Base-by-base conservation (phyloP, 176 grass and related monocot genomes). In the Oryza rufipogon region DNA sequence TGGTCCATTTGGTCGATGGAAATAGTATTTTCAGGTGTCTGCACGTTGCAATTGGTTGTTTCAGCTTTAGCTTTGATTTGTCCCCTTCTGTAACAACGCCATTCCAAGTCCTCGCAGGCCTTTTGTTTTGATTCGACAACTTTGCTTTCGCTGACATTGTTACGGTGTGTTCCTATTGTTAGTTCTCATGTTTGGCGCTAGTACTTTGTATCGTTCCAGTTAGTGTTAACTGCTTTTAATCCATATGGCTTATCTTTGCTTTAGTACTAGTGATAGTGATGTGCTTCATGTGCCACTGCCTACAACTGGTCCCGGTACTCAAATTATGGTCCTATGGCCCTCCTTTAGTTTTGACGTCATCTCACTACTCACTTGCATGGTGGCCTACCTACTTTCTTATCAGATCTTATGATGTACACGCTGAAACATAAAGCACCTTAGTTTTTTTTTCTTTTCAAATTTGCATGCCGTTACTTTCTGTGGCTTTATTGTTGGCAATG, bases 341-440 rank as follows among this genome's bases (percentile, higher is more conserved):
- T 77, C 44, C 72, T 54, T 67, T 48, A 71, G 66, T 74, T 75
- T 80, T 42, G 42, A 61, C 39, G 2, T 26, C 38, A 64, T 63
- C 17, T 39, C 64, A 82, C 20, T 64, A 23, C 11, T 44, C 22
- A 1, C 26, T 58, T 42, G 69, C 58, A 45, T 52, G 30, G n/a
- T 63, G 36, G 68, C 22, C 33, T 68, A 70, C 26, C 33, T 82
- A n/a, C 52, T 30, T 68, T 85, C 11, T 71, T 73, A 65, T 88
- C 14, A 72, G 58, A 13, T 51, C 32, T 36, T 76, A 33, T 69
- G 75, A 80, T 15, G 61, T 79, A 54, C 45, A 65, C 78, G 45
- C 67, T 60, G 12, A 30, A 61, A 72, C 14, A 6, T 73, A 65
- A 84, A 19, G 44, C 8, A 64, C 30, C 51, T 32, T 76, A 61